These are phyloP conservation scores for Blakeslea trispora DNA, from an alignment of 371 early-diverging fungal genomes.

Conservation along the genomic window DNA sequence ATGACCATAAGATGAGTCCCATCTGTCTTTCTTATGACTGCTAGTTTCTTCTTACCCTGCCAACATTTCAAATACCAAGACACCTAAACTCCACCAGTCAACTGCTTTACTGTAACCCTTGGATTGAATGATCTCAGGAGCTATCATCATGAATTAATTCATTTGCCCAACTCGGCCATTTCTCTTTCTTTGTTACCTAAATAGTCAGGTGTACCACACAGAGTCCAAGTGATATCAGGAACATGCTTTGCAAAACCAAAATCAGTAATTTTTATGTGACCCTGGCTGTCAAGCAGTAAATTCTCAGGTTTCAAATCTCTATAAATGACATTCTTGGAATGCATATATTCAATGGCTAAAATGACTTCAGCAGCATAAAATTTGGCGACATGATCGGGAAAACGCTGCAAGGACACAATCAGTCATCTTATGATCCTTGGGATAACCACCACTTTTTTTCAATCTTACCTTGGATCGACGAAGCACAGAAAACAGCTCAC, in stretches of 20 bases:
- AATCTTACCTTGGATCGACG: constrained; percentile 63
- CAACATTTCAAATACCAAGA: constrained; percentile 94
- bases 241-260: constrained; percentile 98
- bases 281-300: constrained; percentile 79
- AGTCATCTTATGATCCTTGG: too few relatives aligned
- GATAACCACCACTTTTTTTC: too few relatives aligned
- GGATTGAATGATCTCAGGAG: constrained; percentile 96
- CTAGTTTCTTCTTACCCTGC: constrained; percentile 62
- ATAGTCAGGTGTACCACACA: constrained; percentile 99
- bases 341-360: constrained; percentile 86
- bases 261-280: constrained; percentile 98
- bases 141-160: constrained; percentile 29
- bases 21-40: too few relatives aligned
- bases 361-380: constrained; percentile 82
- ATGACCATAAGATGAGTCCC: too few relatives aligned
- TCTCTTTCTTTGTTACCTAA: constrained; percentile 42
- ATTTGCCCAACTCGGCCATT: not conserved
- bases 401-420: constrained; percentile 72
- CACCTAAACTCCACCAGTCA: constrained; percentile 99
- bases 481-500: constrained; percentile 89
- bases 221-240: constrained; percentile 93
- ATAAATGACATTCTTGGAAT: constrained; percentile 89
- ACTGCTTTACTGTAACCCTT: constrained; percentile 94
- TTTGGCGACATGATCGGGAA: constrained; percentile 88
- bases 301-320: constrained; percentile 96